Conservation (phyloP, 192 early-diverging fungal species). For the Podila clonocystis region DNA sequence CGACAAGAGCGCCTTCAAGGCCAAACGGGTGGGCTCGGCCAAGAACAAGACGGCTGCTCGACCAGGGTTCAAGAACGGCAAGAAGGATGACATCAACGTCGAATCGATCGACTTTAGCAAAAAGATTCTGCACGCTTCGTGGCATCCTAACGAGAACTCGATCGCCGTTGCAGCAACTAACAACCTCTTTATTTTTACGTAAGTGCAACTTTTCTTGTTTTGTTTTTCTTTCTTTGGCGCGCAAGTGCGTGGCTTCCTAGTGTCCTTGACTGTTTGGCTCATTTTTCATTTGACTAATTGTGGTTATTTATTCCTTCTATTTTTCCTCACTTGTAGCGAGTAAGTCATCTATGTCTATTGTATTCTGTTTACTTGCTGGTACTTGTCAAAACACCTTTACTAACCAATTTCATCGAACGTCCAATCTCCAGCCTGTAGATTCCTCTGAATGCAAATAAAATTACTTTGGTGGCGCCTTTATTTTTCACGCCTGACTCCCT, state of each 20-base stretch:
- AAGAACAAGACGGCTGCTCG: constrained; percentile 74
- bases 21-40: constrained; percentile 85
- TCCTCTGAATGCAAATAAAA: too few relatives aligned
- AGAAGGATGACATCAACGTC: constrained; percentile 83
- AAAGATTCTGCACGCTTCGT: constrained; percentile 98
- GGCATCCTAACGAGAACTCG: constrained; percentile 99
- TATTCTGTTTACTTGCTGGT: too few relatives aligned
- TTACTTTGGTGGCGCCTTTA: too few relatives aligned
- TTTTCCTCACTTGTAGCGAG: too few relatives aligned
- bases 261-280: background rate
- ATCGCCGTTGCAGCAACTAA: constrained; percentile 99
- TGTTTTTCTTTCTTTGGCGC: background rate
- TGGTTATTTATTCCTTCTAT: too few relatives aligned
- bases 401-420: too few relatives aligned
- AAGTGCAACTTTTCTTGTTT: constrained; percentile 1
- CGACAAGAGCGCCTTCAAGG: constrained; percentile 98
- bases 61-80: constrained; percentile 49
- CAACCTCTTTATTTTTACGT: constrained; percentile 96
- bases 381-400: too few relatives aligned
- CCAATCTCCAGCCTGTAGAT: too few relatives aligned
- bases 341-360: too few relatives aligned
- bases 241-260: background rate
- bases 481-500: too few relatives aligned
- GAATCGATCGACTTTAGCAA: constrained; percentile 93
- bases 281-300: background rate